Base-by-base conservation (phyloP, 805 yeast genomes). In the Torulaspora quercuum region DNA sequence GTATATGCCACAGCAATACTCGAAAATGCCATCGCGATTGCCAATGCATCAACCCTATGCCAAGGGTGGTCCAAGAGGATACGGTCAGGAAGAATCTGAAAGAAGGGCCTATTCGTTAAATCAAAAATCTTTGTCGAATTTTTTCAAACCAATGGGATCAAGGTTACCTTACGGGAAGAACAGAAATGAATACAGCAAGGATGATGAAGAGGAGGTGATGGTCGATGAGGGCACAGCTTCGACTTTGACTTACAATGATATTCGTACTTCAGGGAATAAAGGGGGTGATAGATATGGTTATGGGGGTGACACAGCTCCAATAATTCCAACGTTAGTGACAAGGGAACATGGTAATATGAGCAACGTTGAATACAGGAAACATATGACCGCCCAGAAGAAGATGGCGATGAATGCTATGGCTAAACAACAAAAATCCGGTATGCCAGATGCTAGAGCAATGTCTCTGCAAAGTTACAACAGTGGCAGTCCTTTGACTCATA, bases 301-400 rank as follows among this genome's bases (percentile, higher is more conserved):
- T 18, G 64, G 71, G 12, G 64, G 69, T 33, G 86, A 80, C 44
- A 71, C 89, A 0, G 71, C 86, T 0, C 89, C 92, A 6, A 76
- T 80, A 44, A 82, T 84, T 25, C 94, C 94, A 5, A 82, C 87
- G 0, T 37, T 83, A 3, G 66, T 74, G 4, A 60, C 72, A 0
- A 53, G 50, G 31, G 57, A 55, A 17, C 42, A 43, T 20, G 36
- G 44, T 15, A 65, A 61, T 31, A 52, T 67, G 47, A 70, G 70
- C 35, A 80, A 74, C 47, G 66, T 76, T 5, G 80, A 80, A 44
- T 83, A 83, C 55, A 67, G 94, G 48, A 82, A 82, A 48, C 80
- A 73, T 47, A 69, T 78, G 71, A 78, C 80, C 31, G 77, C 75
- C 4, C 80, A 77, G 53, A 81, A 78, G 64, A 83, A 83, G 53